Evolutionary conservation across 2,329 filamentous ascomycete genomes (phyloP).

Genomic region (Colletotrichum somersetense): DNA sequence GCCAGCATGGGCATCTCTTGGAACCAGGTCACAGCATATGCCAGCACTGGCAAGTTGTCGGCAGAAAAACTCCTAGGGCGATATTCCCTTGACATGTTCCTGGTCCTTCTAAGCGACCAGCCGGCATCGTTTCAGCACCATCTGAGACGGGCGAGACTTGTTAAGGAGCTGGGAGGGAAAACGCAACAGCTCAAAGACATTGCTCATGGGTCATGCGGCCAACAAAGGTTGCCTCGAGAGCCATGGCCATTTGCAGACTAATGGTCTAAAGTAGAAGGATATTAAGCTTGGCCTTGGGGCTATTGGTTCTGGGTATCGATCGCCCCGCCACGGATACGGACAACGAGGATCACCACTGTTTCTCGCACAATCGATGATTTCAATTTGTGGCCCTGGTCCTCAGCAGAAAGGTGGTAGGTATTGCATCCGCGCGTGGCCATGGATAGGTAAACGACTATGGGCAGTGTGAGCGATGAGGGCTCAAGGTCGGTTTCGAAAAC

Average conservation of each 20-base stretch:
- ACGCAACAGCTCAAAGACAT: conserved; percentile 10
- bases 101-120: conserved; percentile 1
- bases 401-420: neutral
- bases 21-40: neutral
- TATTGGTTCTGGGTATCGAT: conserved; percentile 11
- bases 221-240: neutral
- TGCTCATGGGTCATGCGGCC: conserved; percentile 2
- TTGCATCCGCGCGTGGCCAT: neutral
- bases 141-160: conserved; percentile 31
- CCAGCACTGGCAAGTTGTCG: neutral
- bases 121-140: conserved; percentile 25
- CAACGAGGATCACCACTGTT: no score
- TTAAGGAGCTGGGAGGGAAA: conserved; percentile 9
- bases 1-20: neutral
- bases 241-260: neutral
- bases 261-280: conserved; percentile 12
- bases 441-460: neutral
- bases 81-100: conserved; percentile 16
- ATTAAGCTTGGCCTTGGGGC: neutral
- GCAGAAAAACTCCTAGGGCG: neutral
- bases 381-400: no score
- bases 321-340: neutral
- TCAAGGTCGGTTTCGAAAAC: neutral
- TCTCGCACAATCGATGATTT: no score
- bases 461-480: neutral